Conservation (phyloP, 352 stramenopile genomes). For the Pythium vanterpoolii region DNA sequence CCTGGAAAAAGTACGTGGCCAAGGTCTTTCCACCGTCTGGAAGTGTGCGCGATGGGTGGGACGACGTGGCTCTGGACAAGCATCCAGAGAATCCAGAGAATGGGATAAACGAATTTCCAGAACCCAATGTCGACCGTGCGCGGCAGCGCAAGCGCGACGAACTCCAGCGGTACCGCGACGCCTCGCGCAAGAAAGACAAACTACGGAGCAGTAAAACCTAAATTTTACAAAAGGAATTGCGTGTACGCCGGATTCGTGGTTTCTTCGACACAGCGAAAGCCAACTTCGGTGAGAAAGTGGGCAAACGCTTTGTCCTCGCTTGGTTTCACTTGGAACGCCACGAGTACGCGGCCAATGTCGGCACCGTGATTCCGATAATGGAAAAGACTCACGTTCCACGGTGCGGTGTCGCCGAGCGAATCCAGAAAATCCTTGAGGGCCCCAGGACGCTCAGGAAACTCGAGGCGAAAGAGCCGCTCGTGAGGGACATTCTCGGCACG, state of each 20-base stretch:
- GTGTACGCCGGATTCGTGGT: slow-evolving; percentile 79
- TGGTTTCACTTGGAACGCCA: slow-evolving; percentile 92
- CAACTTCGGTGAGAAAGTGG: slow-evolving; percentile 62
- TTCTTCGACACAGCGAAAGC: slow-evolving; percentile 82
- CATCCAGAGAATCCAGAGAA: too few relatives aligned
- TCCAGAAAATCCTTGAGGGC: slow-evolving; percentile 93
- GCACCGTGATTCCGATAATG: slow-evolving; percentile 99
- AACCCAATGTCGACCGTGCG: slow-evolving; percentile 66
- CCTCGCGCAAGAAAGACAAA: slow-evolving; percentile 45
- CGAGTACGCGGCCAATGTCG: slow-evolving; percentile 96
- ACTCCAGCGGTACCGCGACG: slow-evolving; percentile 58
- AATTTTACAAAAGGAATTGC: slow-evolving; percentile 69
- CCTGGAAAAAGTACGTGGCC: slow-evolving; percentile 62
- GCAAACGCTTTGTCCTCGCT: slow-evolving; percentile 53
- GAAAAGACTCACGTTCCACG: slow-evolving; percentile 98
- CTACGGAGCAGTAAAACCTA: slow-evolving; percentile 34
- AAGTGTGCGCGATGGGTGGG: slow-evolving; percentile 28
- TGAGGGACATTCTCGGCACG: slow-evolving; percentile 77
- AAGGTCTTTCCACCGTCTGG: slow-evolving; percentile 62
- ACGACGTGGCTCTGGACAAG: slow-evolving; percentile 21
- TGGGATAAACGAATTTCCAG: slow-evolving; percentile 59
- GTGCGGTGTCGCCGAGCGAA: slow-evolving; percentile 61
- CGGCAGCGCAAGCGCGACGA: slow-evolving; percentile 75
- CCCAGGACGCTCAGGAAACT: slow-evolving; percentile 93
- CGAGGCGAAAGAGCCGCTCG: slow-evolving; percentile 95